Evolutionary conservation across 257 asterid species (phyloP).

Genomic region (Solanum tarijense): DNA sequence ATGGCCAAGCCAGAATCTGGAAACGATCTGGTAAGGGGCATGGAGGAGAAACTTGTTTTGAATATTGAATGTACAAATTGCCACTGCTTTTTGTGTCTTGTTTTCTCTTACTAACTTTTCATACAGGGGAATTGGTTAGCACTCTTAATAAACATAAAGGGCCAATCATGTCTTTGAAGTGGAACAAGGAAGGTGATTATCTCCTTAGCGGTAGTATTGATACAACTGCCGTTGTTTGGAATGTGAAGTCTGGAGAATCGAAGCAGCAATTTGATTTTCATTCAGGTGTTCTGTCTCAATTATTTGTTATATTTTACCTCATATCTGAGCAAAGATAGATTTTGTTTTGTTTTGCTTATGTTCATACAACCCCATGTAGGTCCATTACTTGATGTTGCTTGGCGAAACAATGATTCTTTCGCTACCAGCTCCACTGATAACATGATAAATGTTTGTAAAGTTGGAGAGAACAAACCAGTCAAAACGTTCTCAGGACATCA

Average conservation of each 20-base stretch:
- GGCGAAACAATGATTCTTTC: slow-evolving; percentile 68
- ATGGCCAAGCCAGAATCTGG: no score
- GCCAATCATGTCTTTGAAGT: slow-evolving; percentile 86
- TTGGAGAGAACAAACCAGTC: no score
- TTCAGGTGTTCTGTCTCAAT: slow-evolving; percentile 40
- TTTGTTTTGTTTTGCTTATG: neutral
- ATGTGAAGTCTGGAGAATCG: slow-evolving; percentile 77
- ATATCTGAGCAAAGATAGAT: neutral
- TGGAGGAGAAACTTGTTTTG: no score
- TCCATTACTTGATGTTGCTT: slow-evolving; percentile 91
- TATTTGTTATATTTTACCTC: neutral
- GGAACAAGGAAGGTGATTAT: slow-evolving; percentile 95
- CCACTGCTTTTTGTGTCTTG: no score
- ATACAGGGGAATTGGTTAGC: slow-evolving; percentile 74
- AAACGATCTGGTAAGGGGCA: no score
- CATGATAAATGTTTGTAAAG: no score
- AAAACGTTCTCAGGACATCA: slow-evolving; percentile 70
- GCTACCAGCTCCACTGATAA: no score
- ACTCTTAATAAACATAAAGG: slow-evolving; percentile 84
- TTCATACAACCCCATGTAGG: slow-evolving; percentile 24
- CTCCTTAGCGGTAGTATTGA: slow-evolving; percentile 94
- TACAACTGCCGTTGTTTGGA: slow-evolving; percentile 94
- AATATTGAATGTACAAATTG: no score
- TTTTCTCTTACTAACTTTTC: slow-evolving; percentile 3
- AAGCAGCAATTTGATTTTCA: slow-evolving; percentile 79